Base-by-base conservation (phyloP, 2,329 filamentous ascomycete species). In the Apiospora arundinis region DNA sequence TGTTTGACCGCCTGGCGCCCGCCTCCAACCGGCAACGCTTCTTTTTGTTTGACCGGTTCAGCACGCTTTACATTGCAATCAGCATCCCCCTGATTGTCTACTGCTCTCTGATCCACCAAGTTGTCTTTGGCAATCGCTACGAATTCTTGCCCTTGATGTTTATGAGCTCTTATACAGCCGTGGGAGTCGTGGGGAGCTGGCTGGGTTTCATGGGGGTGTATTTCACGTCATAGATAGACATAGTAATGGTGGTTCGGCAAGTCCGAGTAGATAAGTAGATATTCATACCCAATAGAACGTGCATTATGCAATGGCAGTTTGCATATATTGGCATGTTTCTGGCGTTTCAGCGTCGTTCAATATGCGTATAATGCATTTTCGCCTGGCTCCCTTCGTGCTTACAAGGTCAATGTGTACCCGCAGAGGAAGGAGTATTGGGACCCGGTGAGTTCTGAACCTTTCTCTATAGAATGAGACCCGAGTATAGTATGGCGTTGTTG, bases 61-160 rank as follows among this genome's bases (percentile, higher is more conserved):
- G 93, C 71, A 90, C 96, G 18, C 83, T 97, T 12, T 99, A 98
- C 81, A 95, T 97, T 77, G 92, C 93, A 0, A 85, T 98, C 72
- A 94, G 95, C 77, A 95, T 98, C 72, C 96, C 95, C 12, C 83
- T 98, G 74, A 94, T 98, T 70, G 82, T 92, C 2, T 99, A 99
- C 82, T 95, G 93, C 81, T 97, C 95, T 14, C 81, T 98, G 68
- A 74, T 96, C 9, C 96, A 99, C 81, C 88, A 90, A 67, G 81
- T 95, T n/a, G 83, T 97, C 5, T 98, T 97, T 83, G 95, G 95
- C 0, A 88, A 90, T 77, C 89, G 86, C 74, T 94, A 93, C 77
- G 94, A 98, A 82, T 99, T 98, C 81, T 83, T 99, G 70, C 96
- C 96, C 37, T 85, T 98, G 76, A 98, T 99, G 95, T 96, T 98